Conservation (phyloP, 306 rosid genomes). For the Sicyos edulis region DNA sequence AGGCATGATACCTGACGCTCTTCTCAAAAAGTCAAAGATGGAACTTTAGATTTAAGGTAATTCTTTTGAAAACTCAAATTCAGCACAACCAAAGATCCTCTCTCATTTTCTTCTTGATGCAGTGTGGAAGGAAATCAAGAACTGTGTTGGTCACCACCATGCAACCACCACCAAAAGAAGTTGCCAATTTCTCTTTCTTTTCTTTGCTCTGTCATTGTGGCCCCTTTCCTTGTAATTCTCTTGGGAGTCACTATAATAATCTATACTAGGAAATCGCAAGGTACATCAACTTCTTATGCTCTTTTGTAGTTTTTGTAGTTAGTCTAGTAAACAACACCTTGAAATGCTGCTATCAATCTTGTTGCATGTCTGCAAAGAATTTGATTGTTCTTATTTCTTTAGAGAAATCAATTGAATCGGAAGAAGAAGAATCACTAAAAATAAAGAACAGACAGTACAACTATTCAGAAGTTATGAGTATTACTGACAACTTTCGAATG, state of each 20-base stretch:
- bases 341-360: not conserved
- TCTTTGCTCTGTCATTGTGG: not conserved
- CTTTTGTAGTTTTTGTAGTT: not conserved
- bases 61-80: not conserved
- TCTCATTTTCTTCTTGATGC: no score
- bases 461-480: not conserved
- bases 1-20: conserved; percentile 18
- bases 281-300: not conserved
- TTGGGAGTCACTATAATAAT: not conserved
- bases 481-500: not conserved
- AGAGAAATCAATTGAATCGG: not conserved
- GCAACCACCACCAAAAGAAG: not conserved
- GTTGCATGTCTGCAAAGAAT: not conserved
- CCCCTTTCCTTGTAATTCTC: not conserved
- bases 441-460: not conserved
- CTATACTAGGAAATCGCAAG: not conserved
- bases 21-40: conserved; percentile 1
- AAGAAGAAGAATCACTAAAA: not conserved
- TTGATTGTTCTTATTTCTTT: not conserved
- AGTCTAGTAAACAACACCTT: not conserved
- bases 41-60: not conserved
- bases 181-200: not conserved
- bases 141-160: conserved; percentile 5
- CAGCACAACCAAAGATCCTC: not conserved
- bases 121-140: not conserved